These are phyloP conservation scores for Aspergillus glaucus DNA, from an alignment of 2,329 filamentous ascomycete species.

Conservation along the genomic window DNA sequence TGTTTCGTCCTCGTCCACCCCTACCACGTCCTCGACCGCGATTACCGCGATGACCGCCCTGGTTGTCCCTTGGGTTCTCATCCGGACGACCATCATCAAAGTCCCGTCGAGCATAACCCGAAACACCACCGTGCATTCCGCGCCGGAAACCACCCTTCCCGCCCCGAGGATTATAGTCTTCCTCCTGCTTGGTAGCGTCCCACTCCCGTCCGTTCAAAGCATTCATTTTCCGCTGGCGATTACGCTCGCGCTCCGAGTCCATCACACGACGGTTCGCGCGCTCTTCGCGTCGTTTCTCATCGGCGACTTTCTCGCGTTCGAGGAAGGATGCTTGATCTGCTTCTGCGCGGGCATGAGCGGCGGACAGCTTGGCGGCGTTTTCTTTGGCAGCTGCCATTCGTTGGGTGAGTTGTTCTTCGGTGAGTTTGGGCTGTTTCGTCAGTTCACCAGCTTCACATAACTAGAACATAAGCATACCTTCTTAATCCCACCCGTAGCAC, in stretches of 20 bases:
- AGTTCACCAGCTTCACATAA: conserved; percentile 11
- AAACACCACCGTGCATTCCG: conserved; percentile 49
- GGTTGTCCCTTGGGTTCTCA: conserved; percentile 12
- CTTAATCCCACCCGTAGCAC: conserved; percentile 47
- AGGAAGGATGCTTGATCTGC: conserved; percentile 61
- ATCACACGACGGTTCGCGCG: conserved; percentile 49
- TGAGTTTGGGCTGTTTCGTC: conserved; percentile 51
- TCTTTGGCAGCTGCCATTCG: conserved; percentile 57
- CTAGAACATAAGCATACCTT: conserved; percentile 28
- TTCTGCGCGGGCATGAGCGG: conserved; percentile 59
- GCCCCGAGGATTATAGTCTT: conserved; percentile 44
- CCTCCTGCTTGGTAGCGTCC: conserved; percentile 56
- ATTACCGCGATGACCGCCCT: conserved; percentile 1
- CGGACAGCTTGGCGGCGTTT: conserved; percentile 54
- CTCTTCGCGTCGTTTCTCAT: conserved; percentile 49
- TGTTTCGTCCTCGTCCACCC: conserved; percentile 21
- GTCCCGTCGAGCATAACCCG: conserved; percentile 27
- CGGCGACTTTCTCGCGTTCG: conserved; percentile 55
- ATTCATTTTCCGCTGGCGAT: conserved; percentile 53
- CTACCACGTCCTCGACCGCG: conserved; percentile 29
- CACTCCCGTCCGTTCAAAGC: conserved; percentile 55
- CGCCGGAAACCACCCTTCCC: conserved; percentile 41
- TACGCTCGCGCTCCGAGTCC: conserved; percentile 58
- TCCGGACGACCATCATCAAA: conserved; percentile 20
- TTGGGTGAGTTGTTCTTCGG: conserved; percentile 56